Base-by-base conservation (phyloP, 768 basidiomycete genomes). In the Tylopilus plumbeoviolaceoides region DNA sequence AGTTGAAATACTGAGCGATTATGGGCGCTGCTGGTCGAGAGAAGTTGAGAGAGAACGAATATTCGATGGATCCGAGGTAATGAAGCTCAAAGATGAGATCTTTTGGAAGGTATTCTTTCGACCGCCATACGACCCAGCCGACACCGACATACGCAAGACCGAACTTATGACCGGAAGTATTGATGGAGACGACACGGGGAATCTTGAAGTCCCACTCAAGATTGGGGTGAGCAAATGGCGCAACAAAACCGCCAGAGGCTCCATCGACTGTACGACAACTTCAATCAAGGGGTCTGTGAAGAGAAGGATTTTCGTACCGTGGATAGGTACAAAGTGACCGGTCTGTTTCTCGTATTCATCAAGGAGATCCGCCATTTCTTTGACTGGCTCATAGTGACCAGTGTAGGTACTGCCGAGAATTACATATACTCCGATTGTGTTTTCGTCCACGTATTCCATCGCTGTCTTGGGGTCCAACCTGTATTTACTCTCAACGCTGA, bases 281-380 rank as follows among this genome's bases (percentile, higher is more conserved):
- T 53, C 17, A 49, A 47, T 54, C 40, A 44, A 20, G 11, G 11
- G 27, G 7, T 23, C 50, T 66, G 51, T 15, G 68, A 20, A 67
- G 12, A 61, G 69, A 76, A 10, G 9, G 40, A 28, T 27, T 35
- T 36, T 50, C 54, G 23, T 44, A 68, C 61, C 59, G 54, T 76
- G 77, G 55, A 79, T 75, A 20, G 79, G 75, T 30, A 78, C 72
- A 44, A 65, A 67, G 55, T 53, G 65, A n/a, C 77, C 78, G 0
- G 74, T 78, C 55, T 69, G 60, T 18, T 45, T 64, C 65, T 85
- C 77, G 61, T 81, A 84, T 53, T 70, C 76, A 72, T 78, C 76
- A 67, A 92, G 73, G 10, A 89, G 76, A 39, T 85, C 83, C 1
- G 87, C 75, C 83, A 97, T 89, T 65, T 86, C 89, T 65, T 89